Percentiles rank a stretch among this genome's conserved stretches.
phyloP scores from a whole-genome alignment of 257 asterid genomes.

The Primulina huaijiensis region DNA sequence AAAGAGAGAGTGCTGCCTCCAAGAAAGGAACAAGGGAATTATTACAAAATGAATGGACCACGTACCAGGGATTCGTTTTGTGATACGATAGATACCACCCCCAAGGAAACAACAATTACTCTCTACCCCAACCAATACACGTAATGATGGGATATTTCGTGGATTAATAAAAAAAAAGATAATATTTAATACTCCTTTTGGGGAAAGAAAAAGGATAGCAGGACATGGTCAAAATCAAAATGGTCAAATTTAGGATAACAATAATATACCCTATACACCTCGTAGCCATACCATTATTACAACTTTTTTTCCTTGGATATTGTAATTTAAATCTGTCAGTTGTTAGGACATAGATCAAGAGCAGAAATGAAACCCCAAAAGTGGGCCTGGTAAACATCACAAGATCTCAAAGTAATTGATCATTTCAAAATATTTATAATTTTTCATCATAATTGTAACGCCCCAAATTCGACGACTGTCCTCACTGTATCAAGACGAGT shows the following conservation, averaged over 20 bases:
- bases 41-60: slow-evolving; percentile 35
- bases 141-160: neutral
- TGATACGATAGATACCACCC: slow-evolving; percentile 49
- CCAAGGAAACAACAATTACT: slow-evolving; percentile 37
- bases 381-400: neutral
- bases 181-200: neutral
- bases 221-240: neutral
- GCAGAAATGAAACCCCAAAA: neutral
- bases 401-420: neutral
- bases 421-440: neutral
- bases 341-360: neutral
- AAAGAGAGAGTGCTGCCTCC: slow-evolving; percentile 30
- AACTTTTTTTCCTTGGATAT: neutral
- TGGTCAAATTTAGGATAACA: no score
- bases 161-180: neutral
- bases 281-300: neutral
- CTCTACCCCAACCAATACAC: neutral
- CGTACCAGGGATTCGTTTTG: slow-evolving; percentile 25
- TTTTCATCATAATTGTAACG: no score
- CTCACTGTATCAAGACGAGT: no score
- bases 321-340: neutral
- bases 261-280: neutral
- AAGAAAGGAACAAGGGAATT: slow-evolving; percentile 37
- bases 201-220: neutral
- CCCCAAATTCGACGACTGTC: no score